phyloP scores from a whole-genome alignment of 129 eudicot species.

The Kitagawia praeruptora region DNA sequence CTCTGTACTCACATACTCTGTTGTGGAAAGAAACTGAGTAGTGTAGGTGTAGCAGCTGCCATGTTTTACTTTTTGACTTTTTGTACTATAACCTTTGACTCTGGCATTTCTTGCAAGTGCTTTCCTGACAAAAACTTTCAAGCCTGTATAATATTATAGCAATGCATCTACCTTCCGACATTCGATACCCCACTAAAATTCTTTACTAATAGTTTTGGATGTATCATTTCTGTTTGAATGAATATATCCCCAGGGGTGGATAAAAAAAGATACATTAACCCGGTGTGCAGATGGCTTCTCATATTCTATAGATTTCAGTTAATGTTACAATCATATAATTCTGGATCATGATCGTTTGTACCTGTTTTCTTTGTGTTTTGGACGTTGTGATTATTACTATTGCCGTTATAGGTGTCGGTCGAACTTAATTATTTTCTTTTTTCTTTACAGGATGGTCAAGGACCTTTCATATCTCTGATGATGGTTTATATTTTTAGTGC shows the following conservation, averaged over 20 bases:
- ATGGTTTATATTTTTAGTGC: constrained; percentile 88
- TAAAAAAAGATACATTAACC: background rate
- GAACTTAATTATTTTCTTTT: background rate
- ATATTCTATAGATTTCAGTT: background rate
- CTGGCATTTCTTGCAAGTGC: background rate
- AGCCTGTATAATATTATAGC: background rate
- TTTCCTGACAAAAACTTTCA: background rate
- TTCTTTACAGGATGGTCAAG: constrained; percentile 80
- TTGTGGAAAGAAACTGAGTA: background rate
- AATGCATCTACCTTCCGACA: background rate
- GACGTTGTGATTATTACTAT: constrained; percentile 6
- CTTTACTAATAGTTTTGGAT: background rate
- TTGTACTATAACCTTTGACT: too few relatives aligned
- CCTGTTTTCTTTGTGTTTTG: background rate
- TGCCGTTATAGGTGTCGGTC: background rate
- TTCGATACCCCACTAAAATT: background rate
- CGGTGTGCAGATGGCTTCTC: background rate
- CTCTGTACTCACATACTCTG: background rate
- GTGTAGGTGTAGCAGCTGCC: background rate
- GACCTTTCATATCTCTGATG: constrained; percentile 68
- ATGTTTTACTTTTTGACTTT: too few relatives aligned
- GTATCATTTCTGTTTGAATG: background rate
- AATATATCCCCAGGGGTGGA: background rate
- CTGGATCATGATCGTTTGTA: background rate
- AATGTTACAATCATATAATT: background rate